Base-by-base conservation (phyloP, 2,329 filamentous ascomycete species). In the Pseudogymnoascus sp. region DNA sequence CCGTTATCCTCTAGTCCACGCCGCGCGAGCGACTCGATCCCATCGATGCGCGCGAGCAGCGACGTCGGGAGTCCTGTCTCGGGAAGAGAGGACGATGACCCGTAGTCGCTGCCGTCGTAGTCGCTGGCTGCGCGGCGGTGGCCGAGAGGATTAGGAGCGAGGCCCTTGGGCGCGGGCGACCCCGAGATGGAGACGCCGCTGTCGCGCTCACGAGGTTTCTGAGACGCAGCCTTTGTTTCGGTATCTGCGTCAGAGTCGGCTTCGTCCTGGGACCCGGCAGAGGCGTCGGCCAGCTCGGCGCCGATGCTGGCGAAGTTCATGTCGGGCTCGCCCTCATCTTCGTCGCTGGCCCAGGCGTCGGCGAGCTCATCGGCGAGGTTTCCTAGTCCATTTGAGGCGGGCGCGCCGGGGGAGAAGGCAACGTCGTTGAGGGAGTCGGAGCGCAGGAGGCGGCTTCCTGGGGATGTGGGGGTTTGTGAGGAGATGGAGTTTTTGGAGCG, bases 281-380 rank as follows among this genome's bases (percentile, higher is more conserved):
- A 9, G 35, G 58, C 25, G 35, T 41, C 31, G 10, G n/a, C 58
- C 5, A 39, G 15, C 39, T 74, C 69, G 29, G 29, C 29, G 33
- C 51, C 51, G 33, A 25, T 33, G 27, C 51, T 58, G 33, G 51
- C 51, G 33, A 78, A 71, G 65, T 71, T 74, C 70, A 78, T 75
- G 61, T 74, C 75, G 5, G 76, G 74, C 31, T 80, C 78, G n/a
- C 78, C 80, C 39, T 86, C 84, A 41, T 84, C 85, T 62, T 83
- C 84, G 7, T 85, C 87, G 35, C 85, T 85, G 44, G 83, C 85
- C 73, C 89, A 84, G 3, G 87, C 86, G 70, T 89, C 89, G 1
- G 88, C 90, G 58, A 94, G 78, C 74, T 94, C 90, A 74, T 93
- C 90, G 1, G 90, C 90, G 58, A 94, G 74, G 68, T 91, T 92